phyloP scores from a whole-genome alignment of 2,329 filamentous ascomycete species.

The Fusarium sp. region DNA sequence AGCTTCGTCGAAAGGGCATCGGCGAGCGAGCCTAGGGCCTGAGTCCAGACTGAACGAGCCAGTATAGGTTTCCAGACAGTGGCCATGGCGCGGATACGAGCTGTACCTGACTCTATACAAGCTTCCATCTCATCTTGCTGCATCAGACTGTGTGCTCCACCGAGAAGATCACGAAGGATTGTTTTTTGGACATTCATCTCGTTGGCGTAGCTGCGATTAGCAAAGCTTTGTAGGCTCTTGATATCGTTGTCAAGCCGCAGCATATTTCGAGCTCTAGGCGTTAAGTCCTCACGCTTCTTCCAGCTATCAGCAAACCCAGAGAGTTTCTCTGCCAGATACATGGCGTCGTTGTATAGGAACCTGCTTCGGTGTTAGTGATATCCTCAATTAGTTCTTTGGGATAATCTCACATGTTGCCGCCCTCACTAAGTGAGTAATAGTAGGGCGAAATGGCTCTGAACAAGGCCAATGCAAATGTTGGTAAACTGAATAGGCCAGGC shows the following conservation, averaged over 20 bases:
- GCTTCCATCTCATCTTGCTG: slow-evolving; percentile 69
- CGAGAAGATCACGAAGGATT: slow-evolving; percentile 73
- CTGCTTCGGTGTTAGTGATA: slow-evolving; percentile 53
- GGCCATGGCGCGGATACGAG: slow-evolving; percentile 68
- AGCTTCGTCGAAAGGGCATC: slow-evolving; percentile 73
- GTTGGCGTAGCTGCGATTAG: slow-evolving; percentile 72
- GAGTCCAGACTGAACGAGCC: slow-evolving; percentile 73
- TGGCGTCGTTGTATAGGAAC: slow-evolving; percentile 78
- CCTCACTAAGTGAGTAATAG: slow-evolving; percentile 76
- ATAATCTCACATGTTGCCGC: slow-evolving; percentile 73
- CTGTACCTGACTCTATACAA: slow-evolving; percentile 68
- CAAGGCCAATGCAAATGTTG: slow-evolving; percentile 81
- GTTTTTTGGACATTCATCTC: slow-evolving; percentile 75
- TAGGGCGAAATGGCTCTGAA: slow-evolving; percentile 83
- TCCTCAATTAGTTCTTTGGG: not conserved
- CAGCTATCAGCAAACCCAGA: slow-evolving; percentile 65
- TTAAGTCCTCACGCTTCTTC: slow-evolving; percentile 69
- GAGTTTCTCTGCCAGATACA: slow-evolving; percentile 73
- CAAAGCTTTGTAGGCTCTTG: slow-evolving; percentile 72
- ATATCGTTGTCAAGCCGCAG: slow-evolving; percentile 73
- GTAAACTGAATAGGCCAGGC: slow-evolving; percentile 78
- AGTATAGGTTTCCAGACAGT: slow-evolving; percentile 72
- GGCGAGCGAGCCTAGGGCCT: slow-evolving; percentile 72
- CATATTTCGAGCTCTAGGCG: slow-evolving; percentile 66
- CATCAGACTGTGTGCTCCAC: slow-evolving; percentile 72